Evolutionary conservation across 768 basidiomycete species (phyloP).

Genomic region (Arthromyces matolae): DNA sequence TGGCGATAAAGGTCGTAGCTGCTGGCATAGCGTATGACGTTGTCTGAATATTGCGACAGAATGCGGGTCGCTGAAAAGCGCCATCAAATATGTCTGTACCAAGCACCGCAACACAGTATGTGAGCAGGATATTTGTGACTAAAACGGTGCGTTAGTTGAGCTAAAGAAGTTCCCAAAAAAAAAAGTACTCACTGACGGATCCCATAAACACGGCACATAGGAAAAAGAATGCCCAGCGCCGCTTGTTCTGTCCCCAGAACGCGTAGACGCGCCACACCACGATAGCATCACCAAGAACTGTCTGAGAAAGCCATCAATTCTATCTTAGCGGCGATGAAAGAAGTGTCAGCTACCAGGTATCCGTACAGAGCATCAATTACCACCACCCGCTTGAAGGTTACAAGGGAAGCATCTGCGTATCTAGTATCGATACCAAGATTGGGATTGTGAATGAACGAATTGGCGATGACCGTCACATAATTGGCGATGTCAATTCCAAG

Average conservation of each 20-base stretch:
- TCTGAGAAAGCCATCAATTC: not conserved
- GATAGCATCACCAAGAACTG: slow-evolving; percentile 8
- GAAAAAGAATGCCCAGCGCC: not conserved
- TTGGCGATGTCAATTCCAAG: slow-evolving; percentile 9
- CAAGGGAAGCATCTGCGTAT: not conserved
- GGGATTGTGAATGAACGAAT: slow-evolving; percentile 5
- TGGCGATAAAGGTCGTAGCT: slow-evolving; percentile 7
- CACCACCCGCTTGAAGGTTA: slow-evolving; percentile 6
- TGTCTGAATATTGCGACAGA: slow-evolving; percentile 10
- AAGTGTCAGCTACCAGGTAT: not conserved
- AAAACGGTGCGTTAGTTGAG: not conserved
- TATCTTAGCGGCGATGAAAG: not conserved
- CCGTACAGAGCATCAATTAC: slow-evolving; percentile 9
- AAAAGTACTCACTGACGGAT: slow-evolving; percentile 1
- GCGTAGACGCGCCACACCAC: slow-evolving; percentile 10
- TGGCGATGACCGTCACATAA: slow-evolving; percentile 2
- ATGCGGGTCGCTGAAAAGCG: slow-evolving; percentile 4
- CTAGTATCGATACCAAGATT: slow-evolving; percentile 2
- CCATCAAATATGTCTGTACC: slow-evolving; percentile 10
- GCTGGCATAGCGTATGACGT: slow-evolving; percentile 11
- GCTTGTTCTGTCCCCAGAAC: slow-evolving; percentile 6
- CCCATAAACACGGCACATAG: slow-evolving; percentile 5
- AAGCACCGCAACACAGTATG: slow-evolving; percentile 9
- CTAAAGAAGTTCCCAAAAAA: not conserved
- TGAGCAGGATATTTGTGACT: slow-evolving; percentile 7